Percentiles rank a stretch among this genome's conserved stretches.
These are phyloP conservation scores for Cenchrus americanus DNA, from an alignment of 176 grass and related monocot genomes.

Conservation along the genomic window DNA sequence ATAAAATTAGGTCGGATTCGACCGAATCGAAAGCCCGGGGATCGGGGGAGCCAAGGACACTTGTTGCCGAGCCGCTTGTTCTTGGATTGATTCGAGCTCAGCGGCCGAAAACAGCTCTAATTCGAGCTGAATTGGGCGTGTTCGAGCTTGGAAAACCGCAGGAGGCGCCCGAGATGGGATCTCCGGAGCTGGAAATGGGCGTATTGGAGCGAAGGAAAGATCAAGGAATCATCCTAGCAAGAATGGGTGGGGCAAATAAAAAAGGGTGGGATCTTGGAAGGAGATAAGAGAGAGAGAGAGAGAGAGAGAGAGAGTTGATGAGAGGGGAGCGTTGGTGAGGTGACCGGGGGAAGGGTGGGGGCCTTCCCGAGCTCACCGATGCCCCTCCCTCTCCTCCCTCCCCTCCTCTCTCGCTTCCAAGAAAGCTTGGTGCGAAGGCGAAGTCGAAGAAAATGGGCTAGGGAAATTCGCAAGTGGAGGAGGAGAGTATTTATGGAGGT, in stretches of 20 bases:
- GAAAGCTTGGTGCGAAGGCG: slow-evolving; percentile 3
- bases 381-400: slow-evolving; percentile 37
- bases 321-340: slow-evolving; percentile 51
- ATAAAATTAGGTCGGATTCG: slow-evolving; percentile 59
- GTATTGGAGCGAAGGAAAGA: slow-evolving; percentile 46
- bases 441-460: slow-evolving; percentile 33
- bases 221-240: slow-evolving; percentile 57
- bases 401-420: slow-evolving; percentile 55
- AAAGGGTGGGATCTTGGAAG: slow-evolving; percentile 61
- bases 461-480: slow-evolving; percentile 14
- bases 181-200: slow-evolving; percentile 45
- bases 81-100: slow-evolving; percentile 24
- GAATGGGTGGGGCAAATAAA: slow-evolving; percentile 10
- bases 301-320: slow-evolving; percentile 62
- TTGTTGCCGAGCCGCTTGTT: slow-evolving; percentile 49
- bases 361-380: slow-evolving; percentile 46
- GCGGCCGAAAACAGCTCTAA: slow-evolving; percentile 10
- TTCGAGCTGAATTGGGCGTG: slow-evolving; percentile 27
- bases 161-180: slow-evolving; percentile 22
- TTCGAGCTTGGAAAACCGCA: not conserved
- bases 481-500: slow-evolving; percentile 43
- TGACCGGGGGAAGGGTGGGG: slow-evolving; percentile 40
- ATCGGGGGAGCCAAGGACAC: slow-evolving; percentile 43
- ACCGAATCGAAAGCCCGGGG: slow-evolving; percentile 63
- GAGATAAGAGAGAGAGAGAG: slow-evolving; percentile 51